phyloP scores from a whole-genome alignment of 2,329 filamentous ascomycete species.

The Teratosphaeriaceae sp. region DNA sequence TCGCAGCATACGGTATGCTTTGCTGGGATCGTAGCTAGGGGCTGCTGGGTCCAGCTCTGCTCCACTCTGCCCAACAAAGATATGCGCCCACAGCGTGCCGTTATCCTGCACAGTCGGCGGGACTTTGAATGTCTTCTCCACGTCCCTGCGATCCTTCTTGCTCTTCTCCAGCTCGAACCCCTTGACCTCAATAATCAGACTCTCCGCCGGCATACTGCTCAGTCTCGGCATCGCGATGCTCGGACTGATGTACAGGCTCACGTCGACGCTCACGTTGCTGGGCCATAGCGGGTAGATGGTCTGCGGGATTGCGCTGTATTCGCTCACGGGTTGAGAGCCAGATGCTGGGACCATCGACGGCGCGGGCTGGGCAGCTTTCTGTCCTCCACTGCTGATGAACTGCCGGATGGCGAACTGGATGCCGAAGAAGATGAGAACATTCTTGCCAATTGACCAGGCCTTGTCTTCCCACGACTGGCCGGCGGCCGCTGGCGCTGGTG shows the following conservation, averaged over 20 bases:
- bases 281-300: conserved; percentile 85
- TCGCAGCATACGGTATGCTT: conserved; percentile 75
- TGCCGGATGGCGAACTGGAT: conserved; percentile 52
- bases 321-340: conserved; percentile 33
- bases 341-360: conserved; percentile 13
- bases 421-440: conserved; percentile 53
- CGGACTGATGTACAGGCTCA: conserved; percentile 76
- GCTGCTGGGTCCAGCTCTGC: conserved; percentile 68
- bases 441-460: conserved; percentile 40
- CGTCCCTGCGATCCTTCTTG: conserved; percentile 67
- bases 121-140: conserved; percentile 70
- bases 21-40: conserved; percentile 63
- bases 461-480: conserved; percentile 17
- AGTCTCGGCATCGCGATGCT: conserved; percentile 64
- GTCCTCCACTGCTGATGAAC: conserved; percentile 39
- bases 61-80: conserved; percentile 76
- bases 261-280: conserved; percentile 68
- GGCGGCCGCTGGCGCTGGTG: conserved; percentile 1
- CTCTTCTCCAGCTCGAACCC: conserved; percentile 51
- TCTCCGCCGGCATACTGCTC: conserved; percentile 57
- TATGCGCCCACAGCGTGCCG: conserved; percentile 90
- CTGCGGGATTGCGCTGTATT: conserved; percentile 50
- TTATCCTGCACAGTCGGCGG: conserved; percentile 80
- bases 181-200: conserved; percentile 72
- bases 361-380: conserved; percentile 14